phyloP scores from a whole-genome alignment of 768 basidiomycete genomes.

The Russula emetica region DNA sequence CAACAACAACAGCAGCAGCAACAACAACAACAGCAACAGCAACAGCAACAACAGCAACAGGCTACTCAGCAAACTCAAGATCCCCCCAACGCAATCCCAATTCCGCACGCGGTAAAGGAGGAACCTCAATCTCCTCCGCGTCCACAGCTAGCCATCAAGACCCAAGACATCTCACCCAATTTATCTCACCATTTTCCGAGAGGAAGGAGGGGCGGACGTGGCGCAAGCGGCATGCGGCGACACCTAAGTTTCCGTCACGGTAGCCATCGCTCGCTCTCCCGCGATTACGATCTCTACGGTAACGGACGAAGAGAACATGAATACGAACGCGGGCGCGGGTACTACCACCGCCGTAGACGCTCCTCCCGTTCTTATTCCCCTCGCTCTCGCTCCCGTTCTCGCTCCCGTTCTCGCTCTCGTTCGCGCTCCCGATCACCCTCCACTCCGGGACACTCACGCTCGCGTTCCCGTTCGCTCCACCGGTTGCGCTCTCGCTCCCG shows the following conservation, averaged over 20 bases:
- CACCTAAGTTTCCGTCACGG: not conserved
- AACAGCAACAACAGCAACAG: not conserved
- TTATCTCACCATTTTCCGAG: not conserved
- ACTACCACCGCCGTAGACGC: not conserved
- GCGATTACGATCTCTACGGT: slow-evolving; percentile 1
- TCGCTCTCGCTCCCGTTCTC: not conserved
- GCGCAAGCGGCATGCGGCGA: not conserved
- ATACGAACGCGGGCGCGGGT: not conserved
- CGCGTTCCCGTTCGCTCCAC: no score
- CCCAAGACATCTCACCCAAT: not conserved
- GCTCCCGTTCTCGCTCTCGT: not conserved
- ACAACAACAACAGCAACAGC: no score
- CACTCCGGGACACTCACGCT: no score
- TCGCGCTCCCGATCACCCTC: not conserved
- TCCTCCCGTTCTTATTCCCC: not conserved
- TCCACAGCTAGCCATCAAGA: not conserved
- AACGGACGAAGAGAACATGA: not conserved
- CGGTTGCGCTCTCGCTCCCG: not conserved
- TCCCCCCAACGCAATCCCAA: not conserved
- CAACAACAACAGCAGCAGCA: no score
- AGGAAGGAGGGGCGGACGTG: not conserved
- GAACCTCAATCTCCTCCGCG: not conserved
- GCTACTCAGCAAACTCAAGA: not conserved
- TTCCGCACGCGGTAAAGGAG: not conserved
- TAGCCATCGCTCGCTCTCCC: not conserved